phyloP scores from a whole-genome alignment of 768 basidiomycete species.

The Dioszegia crocea region DNA sequence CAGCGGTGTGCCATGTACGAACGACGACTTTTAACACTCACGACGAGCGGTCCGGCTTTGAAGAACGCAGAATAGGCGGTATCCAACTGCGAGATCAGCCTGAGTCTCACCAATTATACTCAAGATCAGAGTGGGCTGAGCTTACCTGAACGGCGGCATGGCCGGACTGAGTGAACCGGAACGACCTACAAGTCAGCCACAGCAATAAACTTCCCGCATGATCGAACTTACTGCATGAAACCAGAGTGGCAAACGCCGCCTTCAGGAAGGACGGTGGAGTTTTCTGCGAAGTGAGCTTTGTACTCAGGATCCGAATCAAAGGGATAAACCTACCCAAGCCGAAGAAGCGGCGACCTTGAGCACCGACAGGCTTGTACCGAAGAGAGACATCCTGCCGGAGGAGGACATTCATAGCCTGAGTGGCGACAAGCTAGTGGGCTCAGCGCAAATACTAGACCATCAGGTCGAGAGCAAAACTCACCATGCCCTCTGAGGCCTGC shows the following conservation, averaged over 20 bases:
- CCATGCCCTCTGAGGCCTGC: slow-evolving; percentile 28
- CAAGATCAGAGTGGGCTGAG: not conserved
- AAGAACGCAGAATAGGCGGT: slow-evolving; percentile 48
- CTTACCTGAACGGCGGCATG: slow-evolving; percentile 39
- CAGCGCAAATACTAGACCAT: too few species aligned
- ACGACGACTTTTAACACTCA: not conserved
- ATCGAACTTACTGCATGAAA: slow-evolving; percentile 40
- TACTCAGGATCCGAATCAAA: too few species aligned
- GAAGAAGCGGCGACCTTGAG: slow-evolving; percentile 47
- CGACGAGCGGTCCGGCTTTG: slow-evolving; percentile 36
- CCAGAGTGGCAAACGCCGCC: slow-evolving; percentile 47
- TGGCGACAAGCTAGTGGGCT: slow-evolving; percentile 35
- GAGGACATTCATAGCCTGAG: slow-evolving; percentile 47
- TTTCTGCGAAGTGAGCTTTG: slow-evolving; percentile 19
- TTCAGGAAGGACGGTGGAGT: slow-evolving; percentile 28
- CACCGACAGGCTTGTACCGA: slow-evolving; percentile 40
- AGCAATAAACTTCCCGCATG: not conserved
- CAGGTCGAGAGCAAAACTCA: slow-evolving; percentile 21
- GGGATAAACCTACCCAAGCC: slow-evolving; percentile 18
- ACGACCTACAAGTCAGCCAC: slow-evolving; percentile 21
- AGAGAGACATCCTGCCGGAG: slow-evolving; percentile 33
- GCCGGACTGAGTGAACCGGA: slow-evolving; percentile 33
- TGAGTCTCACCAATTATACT: not conserved
- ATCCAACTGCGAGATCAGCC: slow-evolving; percentile 36
- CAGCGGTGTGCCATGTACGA: not conserved